A percentile compares a stretch with the other conserved stretches of the same genome.
phyloP scores from a whole-genome alignment of 768 basidiomycete genomes.

The Trametes cinnabarina region DNA sequence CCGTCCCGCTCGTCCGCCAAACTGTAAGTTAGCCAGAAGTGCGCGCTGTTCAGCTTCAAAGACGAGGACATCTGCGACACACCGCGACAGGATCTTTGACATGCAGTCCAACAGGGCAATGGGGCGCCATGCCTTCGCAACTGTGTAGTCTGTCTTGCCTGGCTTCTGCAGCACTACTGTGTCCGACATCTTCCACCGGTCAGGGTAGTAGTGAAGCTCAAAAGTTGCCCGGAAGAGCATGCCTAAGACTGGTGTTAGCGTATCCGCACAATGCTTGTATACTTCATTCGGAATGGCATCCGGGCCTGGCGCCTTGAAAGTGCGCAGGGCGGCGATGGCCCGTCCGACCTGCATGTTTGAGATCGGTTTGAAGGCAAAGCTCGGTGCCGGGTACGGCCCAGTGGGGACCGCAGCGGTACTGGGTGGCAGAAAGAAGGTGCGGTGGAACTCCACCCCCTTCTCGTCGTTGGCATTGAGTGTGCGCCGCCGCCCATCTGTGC shows the following conservation, averaged over 20 bases:
- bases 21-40: conserved; percentile 22
- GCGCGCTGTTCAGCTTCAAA: conserved; percentile 2
- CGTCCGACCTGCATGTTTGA: conserved; percentile 27
- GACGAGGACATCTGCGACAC: conserved; percentile 15
- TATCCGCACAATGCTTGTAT: conserved; percentile 26
- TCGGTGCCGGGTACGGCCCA: conserved; percentile 28
- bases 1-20: conserved; percentile 24
- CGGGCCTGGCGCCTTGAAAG: conserved; percentile 36
- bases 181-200: conserved; percentile 25
- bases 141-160: conserved; percentile 33
- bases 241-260: conserved; percentile 27
- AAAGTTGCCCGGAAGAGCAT: conserved; percentile 32
- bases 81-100: conserved; percentile 24
- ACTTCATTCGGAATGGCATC: conserved; percentile 35
- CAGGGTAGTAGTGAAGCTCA: conserved; percentile 18
- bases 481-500: neutral
- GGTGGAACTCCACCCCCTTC: conserved; percentile 20
- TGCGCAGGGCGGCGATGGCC: conserved; percentile 28
- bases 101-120: conserved; percentile 35
- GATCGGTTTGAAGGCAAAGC: conserved; percentile 21
- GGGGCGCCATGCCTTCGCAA: conserved; percentile 36
- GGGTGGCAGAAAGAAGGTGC: conserved; percentile 31
- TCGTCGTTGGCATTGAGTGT: conserved; percentile 4
- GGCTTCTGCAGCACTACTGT: conserved; percentile 38
- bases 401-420: neutral